phyloP scores from a whole-genome alignment of 2,329 filamentous ascomycete species.

The Teratosphaeria viscida region DNA sequence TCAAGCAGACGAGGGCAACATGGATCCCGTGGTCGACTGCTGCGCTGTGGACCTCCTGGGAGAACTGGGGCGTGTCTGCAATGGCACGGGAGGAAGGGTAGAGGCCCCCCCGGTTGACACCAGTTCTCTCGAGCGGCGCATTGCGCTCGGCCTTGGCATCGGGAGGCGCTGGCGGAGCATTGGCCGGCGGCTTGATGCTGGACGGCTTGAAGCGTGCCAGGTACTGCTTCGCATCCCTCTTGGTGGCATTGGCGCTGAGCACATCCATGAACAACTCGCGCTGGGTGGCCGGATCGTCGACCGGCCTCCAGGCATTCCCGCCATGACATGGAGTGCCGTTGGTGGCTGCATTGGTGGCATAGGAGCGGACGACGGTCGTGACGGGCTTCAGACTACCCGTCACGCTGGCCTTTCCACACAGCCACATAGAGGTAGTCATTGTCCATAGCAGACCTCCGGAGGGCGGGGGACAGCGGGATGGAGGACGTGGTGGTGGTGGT shows the following conservation, averaged over 20 bases:
- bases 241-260: slow-evolving; percentile 79
- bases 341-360: slow-evolving; percentile 1
- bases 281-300: slow-evolving; percentile 8
- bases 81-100: slow-evolving; percentile 50
- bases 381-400: slow-evolving; percentile 15
- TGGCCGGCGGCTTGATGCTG: slow-evolving; percentile 24
- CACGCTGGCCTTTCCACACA: slow-evolving; percentile 26
- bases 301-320: background rate
- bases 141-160: slow-evolving; percentile 12
- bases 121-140: slow-evolving; percentile 30
- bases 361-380: background rate
- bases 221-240: slow-evolving; percentile 85
- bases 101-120: slow-evolving; percentile 52
- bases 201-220: slow-evolving; percentile 66
- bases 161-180: slow-evolving; percentile 20
- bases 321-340: background rate
- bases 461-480: background rate
- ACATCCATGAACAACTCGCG: slow-evolving; percentile 74
- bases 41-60: slow-evolving; percentile 25
- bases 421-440: slow-evolving; percentile 28
- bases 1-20: slow-evolving; percentile 77
- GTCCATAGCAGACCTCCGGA: slow-evolving; percentile 14
- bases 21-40: slow-evolving; percentile 45
- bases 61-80: slow-evolving; percentile 50
- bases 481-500: background rate